Conservation (phyloP, 176 grass and related monocot species). For the Hyparrhenia diplandra region DNA sequence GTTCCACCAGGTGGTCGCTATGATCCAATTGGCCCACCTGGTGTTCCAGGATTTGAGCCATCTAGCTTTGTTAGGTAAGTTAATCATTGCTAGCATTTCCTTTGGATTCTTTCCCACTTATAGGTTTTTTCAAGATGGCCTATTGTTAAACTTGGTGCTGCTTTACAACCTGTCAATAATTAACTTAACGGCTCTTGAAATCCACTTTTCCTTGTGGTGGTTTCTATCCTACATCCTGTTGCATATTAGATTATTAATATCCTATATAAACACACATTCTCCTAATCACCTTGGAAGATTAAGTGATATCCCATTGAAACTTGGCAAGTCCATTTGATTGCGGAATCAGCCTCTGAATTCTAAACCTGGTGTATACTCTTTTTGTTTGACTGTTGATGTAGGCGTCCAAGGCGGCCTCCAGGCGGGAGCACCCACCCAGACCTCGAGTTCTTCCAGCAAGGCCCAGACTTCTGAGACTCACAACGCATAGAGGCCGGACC, state of each 20-base stretch:
- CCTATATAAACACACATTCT: not conserved
- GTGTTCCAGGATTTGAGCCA: conserved; percentile 86
- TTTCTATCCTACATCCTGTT: not conserved
- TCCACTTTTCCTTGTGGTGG: not conserved
- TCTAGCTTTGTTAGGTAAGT: conserved; percentile 70
- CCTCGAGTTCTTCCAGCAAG: conserved; percentile 73
- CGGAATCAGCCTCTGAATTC: not conserved
- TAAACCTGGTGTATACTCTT: not conserved
- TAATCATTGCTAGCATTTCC: conserved; percentile 12
- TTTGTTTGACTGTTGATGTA: not conserved
- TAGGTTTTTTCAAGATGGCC: conserved; percentile 3
- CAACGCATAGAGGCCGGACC: not conserved
- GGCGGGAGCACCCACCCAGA: conserved; percentile 67
- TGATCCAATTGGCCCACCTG: conserved; percentile 81
- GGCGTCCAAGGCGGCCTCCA: conserved; percentile 42
- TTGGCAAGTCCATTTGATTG: not conserved
- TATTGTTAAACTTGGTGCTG: conserved; percentile 3
- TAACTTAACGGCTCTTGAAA: not conserved
- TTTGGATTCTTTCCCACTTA: conserved; percentile 15
- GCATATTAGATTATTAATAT: not conserved
- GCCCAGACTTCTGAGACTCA: conserved; percentile 36
- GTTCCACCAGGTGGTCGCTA: conserved; percentile 56
- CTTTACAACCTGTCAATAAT: conserved; percentile 6
- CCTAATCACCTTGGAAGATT: not conserved
- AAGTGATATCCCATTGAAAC: not conserved